Evolutionary conservation across 208 protist species (phyloP).

Genomic region (Wallacemonas rigidus): DNA sequence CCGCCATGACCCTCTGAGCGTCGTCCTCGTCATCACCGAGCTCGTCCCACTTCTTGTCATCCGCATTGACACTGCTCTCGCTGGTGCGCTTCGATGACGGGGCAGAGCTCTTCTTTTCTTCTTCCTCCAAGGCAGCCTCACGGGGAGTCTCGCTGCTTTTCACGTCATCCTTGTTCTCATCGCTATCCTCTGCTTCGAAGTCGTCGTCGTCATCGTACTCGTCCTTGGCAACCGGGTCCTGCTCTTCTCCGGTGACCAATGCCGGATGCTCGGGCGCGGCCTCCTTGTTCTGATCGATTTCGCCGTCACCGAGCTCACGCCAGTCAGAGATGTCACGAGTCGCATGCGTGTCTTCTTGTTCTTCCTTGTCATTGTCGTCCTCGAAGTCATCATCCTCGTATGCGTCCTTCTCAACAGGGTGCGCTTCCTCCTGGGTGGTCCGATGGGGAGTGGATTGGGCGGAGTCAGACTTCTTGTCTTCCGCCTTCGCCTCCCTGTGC

Average conservation of each 20-base stretch:
- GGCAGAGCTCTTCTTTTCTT: conserved; percentile 14
- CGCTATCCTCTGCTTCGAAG: conserved; percentile 29
- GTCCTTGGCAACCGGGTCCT: conserved; percentile 10
- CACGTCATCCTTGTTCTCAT: background rate
- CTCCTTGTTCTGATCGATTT: background rate
- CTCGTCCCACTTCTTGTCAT: conserved; percentile 12
- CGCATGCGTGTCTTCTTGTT: background rate
- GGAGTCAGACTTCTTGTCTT: background rate
- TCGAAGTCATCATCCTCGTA: background rate
- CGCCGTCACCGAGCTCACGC: conserved; percentile 17
- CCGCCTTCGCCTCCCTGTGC: conserved; percentile 5
- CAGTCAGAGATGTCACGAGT: background rate
- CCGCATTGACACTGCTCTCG: conserved; percentile 12
- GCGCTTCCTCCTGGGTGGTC: too few relatives aligned
- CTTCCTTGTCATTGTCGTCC: background rate
- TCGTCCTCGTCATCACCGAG: conserved; percentile 21
- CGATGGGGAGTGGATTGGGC: too few relatives aligned
- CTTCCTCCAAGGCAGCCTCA: background rate
- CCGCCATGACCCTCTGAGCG: conserved; percentile 6
- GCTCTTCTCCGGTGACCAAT: background rate
- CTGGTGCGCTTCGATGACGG: conserved; percentile 15
- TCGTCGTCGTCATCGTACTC: conserved; percentile 25
- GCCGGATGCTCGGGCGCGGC: background rate
- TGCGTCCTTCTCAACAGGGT: too few relatives aligned
- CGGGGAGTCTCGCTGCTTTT: too few relatives aligned